Evolutionary conservation across 352 stramenopile genomes (phyloP), one percentile per base, ranked within the genome.

Genomic region (Globisporangium viniferum): DNA sequence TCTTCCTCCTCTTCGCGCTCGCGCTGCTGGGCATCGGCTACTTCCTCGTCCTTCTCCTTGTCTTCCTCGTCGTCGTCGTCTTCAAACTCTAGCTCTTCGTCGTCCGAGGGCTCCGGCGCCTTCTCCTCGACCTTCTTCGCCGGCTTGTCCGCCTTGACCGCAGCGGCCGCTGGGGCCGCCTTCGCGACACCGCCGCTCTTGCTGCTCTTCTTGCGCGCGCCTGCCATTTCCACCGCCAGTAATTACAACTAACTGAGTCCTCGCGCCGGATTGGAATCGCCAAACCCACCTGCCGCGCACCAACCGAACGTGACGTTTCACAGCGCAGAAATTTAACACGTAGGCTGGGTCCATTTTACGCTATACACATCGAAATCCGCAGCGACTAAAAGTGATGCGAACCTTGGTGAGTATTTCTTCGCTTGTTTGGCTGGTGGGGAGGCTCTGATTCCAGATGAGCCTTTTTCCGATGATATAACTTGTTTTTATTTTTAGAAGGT

Each of bases 301-400:
- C 53, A 62, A 62, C 35, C 57, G 57, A 62, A 62, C n/a, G 74
- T 76, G 74, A 81, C 74, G 77, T 81, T 84, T 84, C 70, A 76
- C 59, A 33, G 33, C 20, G 5, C 5, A 22, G 10, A 22, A 33
- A 36, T 57, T n/a, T 33, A 3, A 2, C 2, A n/a, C 20, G 22
- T 49, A 24, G 24, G 35, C 35, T 41, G 2, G 8, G 0, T 4
- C 3, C 12, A 33, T 33, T 33, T 56, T 20, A 18, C 27, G 8
- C 33, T n/a, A 57, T 7, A n/a, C 24, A 24, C 24, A 63, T 41
- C 1, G 0, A 67, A 67, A 46, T 24, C 48, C 15, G 62, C 62
- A 53, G 15, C 2, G 2, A 5, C 1, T 48, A 5, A 33, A 51
- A 62, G 10, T 22, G 62, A n/a, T 31, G 31, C 10, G 9, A 60